Evolutionary conservation across 2,329 filamentous ascomycete species (phyloP), one percentile per base, ranked within the genome.

Genomic region (Exophiala alcalophila): DNA sequence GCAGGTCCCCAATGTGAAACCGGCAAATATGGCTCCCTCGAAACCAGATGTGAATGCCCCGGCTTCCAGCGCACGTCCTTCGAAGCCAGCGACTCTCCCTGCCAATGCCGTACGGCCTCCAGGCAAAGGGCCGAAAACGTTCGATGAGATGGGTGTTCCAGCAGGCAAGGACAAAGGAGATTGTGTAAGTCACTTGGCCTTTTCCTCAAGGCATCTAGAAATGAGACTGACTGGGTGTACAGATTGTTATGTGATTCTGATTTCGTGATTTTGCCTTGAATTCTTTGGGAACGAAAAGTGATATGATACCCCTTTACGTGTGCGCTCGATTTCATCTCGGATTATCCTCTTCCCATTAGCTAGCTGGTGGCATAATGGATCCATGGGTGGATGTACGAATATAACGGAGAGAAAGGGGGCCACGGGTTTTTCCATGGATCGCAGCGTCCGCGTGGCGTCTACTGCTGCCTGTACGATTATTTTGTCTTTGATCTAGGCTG

Each of bases 131-230:
- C 91, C 92, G 1, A 87, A 92, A 57, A 97, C 92, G 0, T 98
- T 98, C 64, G 91, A 96, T 62, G 90, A 94, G 62, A 98, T 98
- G 92, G 92, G 92, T 26, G 91, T 98, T 57, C 87, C 89, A 5
- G 77, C 82, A 58, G 81, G 76, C 33, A 90, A 92, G 65, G 77
- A 83, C 49, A 86, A 95, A n/a, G 78, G 79, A 54, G 90, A 97
- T 67, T 98, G 91, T 72, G 90, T 96, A 80, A 71, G 77, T 71
- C 20, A n/a, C n/a, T n/a, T 24, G 5, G n/a, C 12, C 8, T 19
- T 14, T n/a, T 10, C 12, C 21, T 24, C 24, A 12, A 3, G n/a
- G n/a, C n/a, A n/a, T n/a, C n/a, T n/a, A n/a, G n/a, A n/a, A n/a
- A n/a, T n/a, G n/a, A n/a, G n/a, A n/a, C n/a, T n/a, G n/a, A n/a